Percentiles rank a stretch among this genome's conserved stretches.
phyloP scores from a whole-genome alignment of 768 basidiomycete species.

The Mycena epipterygia region DNA sequence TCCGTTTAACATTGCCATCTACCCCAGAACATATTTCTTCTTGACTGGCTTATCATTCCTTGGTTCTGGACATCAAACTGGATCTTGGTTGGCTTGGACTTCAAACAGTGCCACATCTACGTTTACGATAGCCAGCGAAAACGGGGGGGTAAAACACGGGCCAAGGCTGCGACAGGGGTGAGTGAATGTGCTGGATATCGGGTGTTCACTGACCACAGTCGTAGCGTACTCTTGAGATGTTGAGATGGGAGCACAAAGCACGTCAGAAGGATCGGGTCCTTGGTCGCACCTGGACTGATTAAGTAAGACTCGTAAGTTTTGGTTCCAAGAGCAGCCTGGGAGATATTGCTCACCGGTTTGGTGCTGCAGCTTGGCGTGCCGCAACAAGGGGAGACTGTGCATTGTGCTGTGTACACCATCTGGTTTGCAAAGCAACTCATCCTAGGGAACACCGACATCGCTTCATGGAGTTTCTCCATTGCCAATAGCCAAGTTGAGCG shows the following conservation, averaged over 20 bases:
- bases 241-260: not conserved
- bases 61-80: not conserved
- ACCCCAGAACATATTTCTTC: not conserved
- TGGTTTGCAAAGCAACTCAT: no score
- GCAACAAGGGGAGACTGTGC: not conserved
- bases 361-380: not conserved
- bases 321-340: not conserved
- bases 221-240: not conserved
- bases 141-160: not conserved
- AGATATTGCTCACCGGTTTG: not conserved
- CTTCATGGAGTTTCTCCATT: no score
- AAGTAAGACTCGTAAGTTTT: not conserved
- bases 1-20: not conserved
- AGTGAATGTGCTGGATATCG: not conserved
- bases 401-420: not conserved
- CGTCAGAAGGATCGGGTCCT: not conserved
- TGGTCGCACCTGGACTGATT: not conserved
- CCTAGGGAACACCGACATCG: no score
- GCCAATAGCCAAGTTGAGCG: no score
- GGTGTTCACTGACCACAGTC: no score
- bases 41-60: not conserved
- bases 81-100: not conserved
- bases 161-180: not conserved
- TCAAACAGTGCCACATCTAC: not conserved
- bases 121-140: not conserved